Base-by-base conservation (phyloP, 768 basidiomycete species). In the Sporobolomyces roseus region DNA sequence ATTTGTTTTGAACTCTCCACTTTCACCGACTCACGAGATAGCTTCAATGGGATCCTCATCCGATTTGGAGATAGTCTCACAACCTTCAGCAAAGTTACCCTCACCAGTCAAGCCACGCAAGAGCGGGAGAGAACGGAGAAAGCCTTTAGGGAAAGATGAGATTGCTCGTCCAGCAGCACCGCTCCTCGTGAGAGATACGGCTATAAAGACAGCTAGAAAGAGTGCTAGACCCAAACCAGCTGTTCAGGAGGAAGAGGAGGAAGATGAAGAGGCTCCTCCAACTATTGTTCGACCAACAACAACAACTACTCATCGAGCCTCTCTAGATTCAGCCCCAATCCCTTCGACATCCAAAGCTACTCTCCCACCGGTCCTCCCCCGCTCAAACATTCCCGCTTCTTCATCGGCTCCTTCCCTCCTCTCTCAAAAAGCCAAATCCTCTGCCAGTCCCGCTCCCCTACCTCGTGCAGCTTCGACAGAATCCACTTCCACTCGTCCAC, bases 11-110 rank as follows among this genome's bases (percentile, higher is more conserved):
- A n/a, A n/a, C n/a, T n/a, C n/a, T n/a, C n/a, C n/a, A n/a, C n/a
- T n/a, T n/a, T n/a, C n/a, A n/a, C n/a, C n/a, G n/a, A n/a, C n/a
- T n/a, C n/a, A n/a, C n/a, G n/a, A n/a, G n/a, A n/a, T n/a, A n/a
- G n/a, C n/a, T n/a, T n/a, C n/a, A n/a, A n/a, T n/a, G n/a, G n/a
- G n/a, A 12, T 68, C 66, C 0, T 68, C 66, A 3, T 52, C 48
- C 48, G 66, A 68, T 27, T 21, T 90, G 21, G 90, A 89, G 1
- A 82, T 84, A 61, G 82, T 83, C 29, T 43, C 76, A 35, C 27
- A 9, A 19, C 61, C 38, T 16, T 21, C 38, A 27, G 36, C 56
- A 16, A 43, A 30, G 30, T 19, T 50, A 1, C 25, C 60, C 19
- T 65, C 64, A 23, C 61, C 61, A 2, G 21, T 25, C 46, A 59